Base-by-base conservation (phyloP, 306 rosid species). In the Neltuma alba region DNA sequence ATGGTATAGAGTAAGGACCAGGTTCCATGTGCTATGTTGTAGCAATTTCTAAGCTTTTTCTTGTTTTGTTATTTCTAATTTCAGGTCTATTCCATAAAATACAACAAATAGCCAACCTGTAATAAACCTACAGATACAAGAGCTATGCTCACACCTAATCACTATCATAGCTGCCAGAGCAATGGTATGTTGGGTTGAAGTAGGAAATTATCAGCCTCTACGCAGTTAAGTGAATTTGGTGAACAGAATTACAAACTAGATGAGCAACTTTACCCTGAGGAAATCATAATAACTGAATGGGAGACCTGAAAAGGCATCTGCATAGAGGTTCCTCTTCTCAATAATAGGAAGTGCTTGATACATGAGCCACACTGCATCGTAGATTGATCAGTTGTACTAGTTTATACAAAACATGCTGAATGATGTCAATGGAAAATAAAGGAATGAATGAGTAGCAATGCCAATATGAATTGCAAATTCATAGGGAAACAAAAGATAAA, bases 261-360 rank as follows among this genome's bases (percentile, higher is more conserved):
- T 44, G 55, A 55, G 18, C 83, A 80, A 70, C 28, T 87, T 84
- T 84, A 90, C 98, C 94, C 55, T 87, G 76, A 95, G 89, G 74
- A 88, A 89, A 81, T 76, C 90, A 88, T 90, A 89, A 82, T 92
- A 92, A 81, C 88, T 76, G 73, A 88, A 87, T 67, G 97, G 94
- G 60, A 93, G 76, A 58, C 85, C 20, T 66, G 91, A 72, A 75
- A 85, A 89, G 70, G 87, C 55, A 86, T 85, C 84, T 28, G 85
- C 88, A 76, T 85, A 88, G 79, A 89, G 87, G 87, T 88, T 89
- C 71, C 76, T 87, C 92, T 88, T 76, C 83, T 89, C 86, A 74
- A 89, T 76, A 68, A 86, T 88, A 40, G 98, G 94, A 83, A 95
- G 91, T 44, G 98, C 94, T 74, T 89, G 87, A 84, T 91, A 94